Evolutionary conservation across 2,329 filamentous ascomycete species (phyloP), one percentile per base, ranked within the genome.

Genomic region (Sporothrix brunneoviolacea): DNA sequence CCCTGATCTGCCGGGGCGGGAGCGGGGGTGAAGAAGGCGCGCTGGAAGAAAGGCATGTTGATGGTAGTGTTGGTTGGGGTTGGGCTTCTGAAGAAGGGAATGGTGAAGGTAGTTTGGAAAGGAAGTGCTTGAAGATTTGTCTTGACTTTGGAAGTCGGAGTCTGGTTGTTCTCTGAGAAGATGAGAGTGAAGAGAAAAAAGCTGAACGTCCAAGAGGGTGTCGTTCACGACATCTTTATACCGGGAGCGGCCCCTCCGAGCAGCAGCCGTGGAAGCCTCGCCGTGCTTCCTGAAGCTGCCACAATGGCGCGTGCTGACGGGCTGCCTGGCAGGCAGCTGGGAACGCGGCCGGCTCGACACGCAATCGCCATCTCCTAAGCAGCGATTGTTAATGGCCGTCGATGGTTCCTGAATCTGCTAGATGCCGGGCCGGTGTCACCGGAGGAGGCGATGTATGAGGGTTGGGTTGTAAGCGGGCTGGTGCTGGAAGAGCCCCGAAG

Each of bases 11-110:
- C 57, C 21, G 47, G 51, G 10, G 38, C 43, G 12, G 56, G 51
- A 10, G 38, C 43, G 12, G 56, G 56, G 4, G 46, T 24, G 57
- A 59, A 61, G 48, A 58, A 71, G 60, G 74, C 68, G 61, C 73
- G 72, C 53, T 75, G 71, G 70, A 82, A 82, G 70, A 82, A 70
- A 58, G 79, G 74, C 79, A 83, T 83, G 65, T 65, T 81, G 69
- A 42, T 32, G 54, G 51, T 59, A 50, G 53, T 60, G 38, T 24
- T 46, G 43, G 13, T 16, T 8, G 55, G 18, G 49, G 36, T 37
- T 45, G 6, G 10, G 21, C 7, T 27, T 27, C 18, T 43, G 27
- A 32, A 33, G 54, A 58, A 53, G 61, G 55, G 36, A 63, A 51
- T 43, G 52, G 37, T 51, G 24, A 58, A 47, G 55, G 57, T 16